These are phyloP conservation scores for Phaseolus coccineus DNA, from an alignment of 331 rosid genomes.

Conservation along the genomic window DNA sequence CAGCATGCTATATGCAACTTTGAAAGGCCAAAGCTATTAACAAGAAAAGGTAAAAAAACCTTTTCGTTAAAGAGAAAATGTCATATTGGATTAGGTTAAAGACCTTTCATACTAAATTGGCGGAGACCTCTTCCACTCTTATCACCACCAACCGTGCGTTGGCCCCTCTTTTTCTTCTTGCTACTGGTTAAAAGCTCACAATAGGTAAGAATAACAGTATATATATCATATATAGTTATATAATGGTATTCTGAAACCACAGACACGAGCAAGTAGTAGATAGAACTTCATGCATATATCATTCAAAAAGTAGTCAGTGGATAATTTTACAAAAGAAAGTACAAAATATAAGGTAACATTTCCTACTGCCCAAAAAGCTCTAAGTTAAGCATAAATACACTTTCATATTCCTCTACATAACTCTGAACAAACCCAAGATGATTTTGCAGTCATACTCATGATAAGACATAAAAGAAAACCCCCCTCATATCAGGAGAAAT, in stretches of 20 bases:
- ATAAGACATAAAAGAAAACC: neutral
- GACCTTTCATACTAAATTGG: slow-evolving; percentile 97
- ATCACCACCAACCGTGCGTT: slow-evolving; percentile 87
- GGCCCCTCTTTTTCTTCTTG: slow-evolving; percentile 95
- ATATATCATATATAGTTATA: slow-evolving; percentile 20
- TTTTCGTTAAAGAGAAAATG: slow-evolving; percentile 29
- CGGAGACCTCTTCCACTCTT: slow-evolving; percentile 97
- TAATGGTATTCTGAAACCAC: slow-evolving; percentile 4
- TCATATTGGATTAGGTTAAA: slow-evolving; percentile 30
- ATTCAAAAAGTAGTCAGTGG: slow-evolving; percentile 4
- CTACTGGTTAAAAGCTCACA: slow-evolving; percentile 51
- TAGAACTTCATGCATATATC: slow-evolving; percentile 9
- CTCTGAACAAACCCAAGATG: neutral
- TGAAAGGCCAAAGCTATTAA: slow-evolving; percentile 19
- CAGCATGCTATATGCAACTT: slow-evolving; percentile 1
- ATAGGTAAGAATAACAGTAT: slow-evolving; percentile 25
- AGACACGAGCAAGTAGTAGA: slow-evolving; percentile 16
- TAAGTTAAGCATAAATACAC: neutral
- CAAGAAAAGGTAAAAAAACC: neutral
- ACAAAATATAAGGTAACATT: neutral
- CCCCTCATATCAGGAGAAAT: neutral
- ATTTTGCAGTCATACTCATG: neutral
- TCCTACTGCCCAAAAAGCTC: too few relatives aligned
- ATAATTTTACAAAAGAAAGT: neutral
- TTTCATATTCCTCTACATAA: neutral